Evolutionary conservation across 495 filamentous ascomycete genomes (phyloP).

Genomic region (Daldinia vernicosa): DNA sequence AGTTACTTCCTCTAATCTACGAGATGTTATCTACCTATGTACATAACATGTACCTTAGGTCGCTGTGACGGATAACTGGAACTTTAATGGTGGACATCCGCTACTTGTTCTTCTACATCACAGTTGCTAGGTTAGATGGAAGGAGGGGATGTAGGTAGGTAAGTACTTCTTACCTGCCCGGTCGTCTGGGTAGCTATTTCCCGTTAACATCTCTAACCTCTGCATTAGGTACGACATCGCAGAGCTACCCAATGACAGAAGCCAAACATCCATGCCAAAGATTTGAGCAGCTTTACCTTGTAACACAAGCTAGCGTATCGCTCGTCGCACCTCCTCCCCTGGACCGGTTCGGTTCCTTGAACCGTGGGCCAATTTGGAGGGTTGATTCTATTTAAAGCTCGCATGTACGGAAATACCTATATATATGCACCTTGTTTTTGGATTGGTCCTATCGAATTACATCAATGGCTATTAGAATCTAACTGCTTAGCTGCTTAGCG

Average conservation of each 20-base stretch:
- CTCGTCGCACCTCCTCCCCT: background rate
- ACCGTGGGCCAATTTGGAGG: slow-evolving; percentile 8
- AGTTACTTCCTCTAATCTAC: background rate
- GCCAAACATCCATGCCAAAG: background rate
- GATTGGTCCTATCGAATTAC: slow-evolving; percentile 14
- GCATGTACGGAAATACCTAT: background rate
- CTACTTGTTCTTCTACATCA: background rate
- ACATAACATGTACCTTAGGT: too few species aligned
- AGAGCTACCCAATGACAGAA: background rate
- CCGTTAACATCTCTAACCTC: background rate
- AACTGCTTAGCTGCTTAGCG: background rate
- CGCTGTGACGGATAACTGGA: too few species aligned
- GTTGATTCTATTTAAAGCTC: slow-evolving; percentile 27
- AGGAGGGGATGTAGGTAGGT: background rate
- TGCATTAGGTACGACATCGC: background rate
- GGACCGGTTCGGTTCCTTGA: slow-evolving; percentile 4
- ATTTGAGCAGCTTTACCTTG: background rate
- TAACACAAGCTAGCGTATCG: background rate
- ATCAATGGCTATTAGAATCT: background rate
- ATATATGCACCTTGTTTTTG: background rate
- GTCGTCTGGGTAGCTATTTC: background rate
- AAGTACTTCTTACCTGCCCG: background rate
- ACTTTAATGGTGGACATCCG: background rate
- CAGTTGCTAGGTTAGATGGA: background rate
- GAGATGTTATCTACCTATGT: background rate